Conservation (phyloP, 108 stramenopile species). For the Stephanodiscus minutulus region DNA sequence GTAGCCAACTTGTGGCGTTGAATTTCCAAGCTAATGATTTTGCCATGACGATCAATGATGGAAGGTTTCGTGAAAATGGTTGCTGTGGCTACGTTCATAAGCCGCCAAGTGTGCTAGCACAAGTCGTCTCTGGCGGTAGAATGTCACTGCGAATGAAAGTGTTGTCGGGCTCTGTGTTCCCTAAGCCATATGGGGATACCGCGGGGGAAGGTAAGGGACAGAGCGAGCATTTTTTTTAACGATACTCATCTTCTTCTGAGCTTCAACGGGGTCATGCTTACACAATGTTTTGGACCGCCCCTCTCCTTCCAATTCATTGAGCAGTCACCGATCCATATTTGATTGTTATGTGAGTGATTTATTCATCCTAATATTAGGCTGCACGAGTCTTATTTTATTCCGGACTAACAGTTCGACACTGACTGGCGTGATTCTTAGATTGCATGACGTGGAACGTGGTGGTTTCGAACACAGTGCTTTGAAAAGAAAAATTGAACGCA, state of each 20-base stretch:
- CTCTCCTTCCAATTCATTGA: neutral
- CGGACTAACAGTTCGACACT: conserved; percentile 6
- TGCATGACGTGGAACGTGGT: neutral
- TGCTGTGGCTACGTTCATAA: conserved; percentile 92
- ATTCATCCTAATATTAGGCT: too few species aligned
- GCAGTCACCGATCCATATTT: conserved; percentile 78
- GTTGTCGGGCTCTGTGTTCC: conserved; percentile 69
- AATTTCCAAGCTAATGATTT: conserved; percentile 90
- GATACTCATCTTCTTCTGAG: too few species aligned
- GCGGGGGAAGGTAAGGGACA: conserved; percentile 55
- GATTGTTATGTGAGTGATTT: too few species aligned
- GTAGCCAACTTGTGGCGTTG: conserved; percentile 92
- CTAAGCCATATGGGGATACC: conserved; percentile 74
- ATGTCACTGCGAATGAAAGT: conserved; percentile 57
- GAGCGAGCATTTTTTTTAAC: too few species aligned
- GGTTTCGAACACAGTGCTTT: neutral
- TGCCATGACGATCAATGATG: conserved; percentile 84
- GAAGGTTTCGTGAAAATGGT: conserved; percentile 86
- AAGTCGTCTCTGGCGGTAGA: conserved; percentile 9
- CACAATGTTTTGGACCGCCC: too few species aligned
- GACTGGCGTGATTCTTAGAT: conserved; percentile 53
- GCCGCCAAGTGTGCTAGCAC: conserved; percentile 54
- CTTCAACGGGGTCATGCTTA: too few species aligned
- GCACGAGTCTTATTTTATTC: too few species aligned
- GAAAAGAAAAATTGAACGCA: conserved; percentile 23